Percentiles rank a stretch among this genome's conserved stretches.
Conservation (phyloP, 2,329 filamentous ascomycete genomes). For the Aspergillus fumigatus region DNA sequence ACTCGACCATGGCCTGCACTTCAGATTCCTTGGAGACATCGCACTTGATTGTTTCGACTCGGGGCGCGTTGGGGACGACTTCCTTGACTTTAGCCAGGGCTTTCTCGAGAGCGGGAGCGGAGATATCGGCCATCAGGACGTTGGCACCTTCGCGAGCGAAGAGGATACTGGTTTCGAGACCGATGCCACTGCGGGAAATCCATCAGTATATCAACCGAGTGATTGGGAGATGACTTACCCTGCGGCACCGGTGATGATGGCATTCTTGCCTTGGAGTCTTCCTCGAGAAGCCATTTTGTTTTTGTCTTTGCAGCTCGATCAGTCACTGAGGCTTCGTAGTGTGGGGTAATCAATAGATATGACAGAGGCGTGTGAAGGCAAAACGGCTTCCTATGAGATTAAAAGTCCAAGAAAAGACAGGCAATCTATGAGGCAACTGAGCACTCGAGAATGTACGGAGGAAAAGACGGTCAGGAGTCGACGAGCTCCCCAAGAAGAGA, state of each 20-base stretch:
- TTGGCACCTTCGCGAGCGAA: slow-evolving; percentile 85
- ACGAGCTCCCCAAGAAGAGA: not conserved
- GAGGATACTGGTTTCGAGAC: slow-evolving; percentile 84
- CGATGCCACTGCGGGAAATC: slow-evolving; percentile 63
- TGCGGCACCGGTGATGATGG: slow-evolving; percentile 77
- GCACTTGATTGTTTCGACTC: slow-evolving; percentile 20
- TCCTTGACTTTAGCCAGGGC: slow-evolving; percentile 71
- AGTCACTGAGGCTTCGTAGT: not conserved
- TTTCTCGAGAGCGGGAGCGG: slow-evolving; percentile 69
- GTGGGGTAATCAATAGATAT: not conserved
- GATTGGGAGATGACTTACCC: slow-evolving; percentile 55
- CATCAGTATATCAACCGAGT: not conserved
- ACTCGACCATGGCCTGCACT: slow-evolving; percentile 68
- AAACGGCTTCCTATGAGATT: not conserved
- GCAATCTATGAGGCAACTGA: not conserved
- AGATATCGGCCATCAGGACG: slow-evolving; percentile 82
- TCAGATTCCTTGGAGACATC: slow-evolving; percentile 85
- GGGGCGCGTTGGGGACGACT: slow-evolving; percentile 53
- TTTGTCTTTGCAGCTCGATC: not conserved
- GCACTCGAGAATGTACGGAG: not conserved
- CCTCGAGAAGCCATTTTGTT: slow-evolving; percentile 9
- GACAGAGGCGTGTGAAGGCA: not conserved
- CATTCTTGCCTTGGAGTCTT: slow-evolving; percentile 62
- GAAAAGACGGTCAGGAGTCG: not conserved
- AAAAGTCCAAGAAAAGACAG: too few species aligned